These are phyloP conservation scores for Rhazya stricta DNA, from an alignment of 257 asterid species.

Conservation along the genomic window DNA sequence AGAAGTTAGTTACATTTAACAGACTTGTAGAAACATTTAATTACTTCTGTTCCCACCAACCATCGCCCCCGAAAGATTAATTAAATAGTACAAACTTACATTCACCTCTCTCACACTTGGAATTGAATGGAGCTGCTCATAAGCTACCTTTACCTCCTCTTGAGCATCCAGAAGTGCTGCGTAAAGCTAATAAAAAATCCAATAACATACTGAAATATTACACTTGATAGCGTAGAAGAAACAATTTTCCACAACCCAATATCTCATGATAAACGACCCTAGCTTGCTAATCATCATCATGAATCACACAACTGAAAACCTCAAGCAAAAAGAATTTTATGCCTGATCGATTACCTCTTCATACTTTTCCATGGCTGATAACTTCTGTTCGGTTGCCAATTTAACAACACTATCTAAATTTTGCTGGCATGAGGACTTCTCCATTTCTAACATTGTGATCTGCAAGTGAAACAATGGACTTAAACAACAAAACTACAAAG, in stretches of 20 bases:
- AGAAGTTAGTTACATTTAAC: conserved; percentile 16
- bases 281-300: background rate
- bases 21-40: background rate
- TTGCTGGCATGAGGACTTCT: conserved; percentile 74
- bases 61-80: background rate
- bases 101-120: conserved; percentile 34
- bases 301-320: conserved; percentile 8
- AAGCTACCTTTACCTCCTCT: conserved; percentile 61
- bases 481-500: background rate
- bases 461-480: conserved; percentile 23
- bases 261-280: background rate
- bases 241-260: background rate
- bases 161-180: conserved; percentile 55
- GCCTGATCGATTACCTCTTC: conserved; percentile 59
- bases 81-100: conserved; percentile 5
- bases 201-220: background rate
- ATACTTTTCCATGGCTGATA: conserved; percentile 57
- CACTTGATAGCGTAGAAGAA: background rate
- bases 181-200: conserved; percentile 46
- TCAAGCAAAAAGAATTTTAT: conserved; percentile 15
- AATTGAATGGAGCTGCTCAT: conserved; percentile 45
- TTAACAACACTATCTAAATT: conserved; percentile 53
- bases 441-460: conserved; percentile 73
- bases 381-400: conserved; percentile 59
- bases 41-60: background rate